phyloP scores from a whole-genome alignment of 768 basidiomycete species.

The Daedaleopsis sinensis region DNA sequence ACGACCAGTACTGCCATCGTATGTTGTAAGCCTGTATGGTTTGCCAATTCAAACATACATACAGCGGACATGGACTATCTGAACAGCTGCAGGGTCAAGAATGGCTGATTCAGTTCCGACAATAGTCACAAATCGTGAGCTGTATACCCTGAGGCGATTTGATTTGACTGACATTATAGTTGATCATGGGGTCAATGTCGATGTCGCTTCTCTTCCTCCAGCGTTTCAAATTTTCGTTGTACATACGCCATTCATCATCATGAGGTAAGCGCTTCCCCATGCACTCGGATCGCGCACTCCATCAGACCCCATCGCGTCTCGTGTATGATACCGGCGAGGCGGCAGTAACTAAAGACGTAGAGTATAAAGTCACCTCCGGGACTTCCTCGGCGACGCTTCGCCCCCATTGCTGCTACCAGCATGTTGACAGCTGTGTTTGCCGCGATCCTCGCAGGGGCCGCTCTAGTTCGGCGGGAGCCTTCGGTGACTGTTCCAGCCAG shows the following conservation, averaged over 20 bases:
- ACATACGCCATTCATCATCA: too few species aligned
- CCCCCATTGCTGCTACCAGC: constrained; percentile 1
- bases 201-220: background rate
- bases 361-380: constrained; percentile 15
- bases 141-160: background rate
- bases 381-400: constrained; percentile 18
- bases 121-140: too few species aligned
- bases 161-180: background rate
- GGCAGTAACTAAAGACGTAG: background rate
- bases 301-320: too few species aligned
- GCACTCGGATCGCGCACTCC: too few species aligned
- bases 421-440: constrained; percentile 17
- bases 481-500: constrained; percentile 8
- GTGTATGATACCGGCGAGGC: background rate
- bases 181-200: background rate
- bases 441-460: constrained; percentile 15
- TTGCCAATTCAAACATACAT: too few species aligned
- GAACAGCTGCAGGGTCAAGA: too few species aligned
- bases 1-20: too few species aligned
- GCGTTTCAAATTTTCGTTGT: too few species aligned
- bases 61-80: too few species aligned
- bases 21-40: too few species aligned
- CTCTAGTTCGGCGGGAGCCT: constrained; percentile 5
- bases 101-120: too few species aligned
- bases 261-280: too few species aligned